Evolutionary conservation across 2,329 filamentous ascomycete genomes (phyloP).

Genomic region (Sporothrix luriei): DNA sequence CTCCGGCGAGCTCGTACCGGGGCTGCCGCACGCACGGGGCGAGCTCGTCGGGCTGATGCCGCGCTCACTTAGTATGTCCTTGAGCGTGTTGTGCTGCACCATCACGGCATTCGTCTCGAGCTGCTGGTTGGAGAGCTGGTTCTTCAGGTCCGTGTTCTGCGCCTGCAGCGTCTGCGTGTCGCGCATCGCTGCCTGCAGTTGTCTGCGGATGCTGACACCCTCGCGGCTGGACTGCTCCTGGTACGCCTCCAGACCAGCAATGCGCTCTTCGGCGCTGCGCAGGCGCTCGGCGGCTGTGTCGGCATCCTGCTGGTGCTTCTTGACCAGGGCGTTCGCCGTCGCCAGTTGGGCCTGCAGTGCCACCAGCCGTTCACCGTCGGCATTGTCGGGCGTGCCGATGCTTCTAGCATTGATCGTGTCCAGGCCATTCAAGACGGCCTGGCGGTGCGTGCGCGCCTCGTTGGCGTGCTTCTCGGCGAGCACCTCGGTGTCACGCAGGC

Average conservation of each 20-base stretch:
- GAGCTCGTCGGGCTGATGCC: slow-evolving; percentile 77
- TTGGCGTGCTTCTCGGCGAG: slow-evolving; percentile 82
- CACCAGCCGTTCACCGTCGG: slow-evolving; percentile 65
- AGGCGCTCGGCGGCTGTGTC: slow-evolving; percentile 86
- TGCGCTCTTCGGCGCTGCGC: slow-evolving; percentile 90
- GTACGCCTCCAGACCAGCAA: slow-evolving; percentile 93
- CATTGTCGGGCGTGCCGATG: slow-evolving; percentile 48
- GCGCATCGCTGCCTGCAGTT: slow-evolving; percentile 80
- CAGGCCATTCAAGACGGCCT: slow-evolving; percentile 79
- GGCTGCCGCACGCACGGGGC: slow-evolving; percentile 71
- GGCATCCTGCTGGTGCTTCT: slow-evolving; percentile 86
- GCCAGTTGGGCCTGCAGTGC: slow-evolving; percentile 80
- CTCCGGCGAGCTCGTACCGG: slow-evolving; percentile 78
- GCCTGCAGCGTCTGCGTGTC: slow-evolving; percentile 82
- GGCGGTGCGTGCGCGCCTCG: slow-evolving; percentile 82
- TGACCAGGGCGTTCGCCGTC: slow-evolving; percentile 75
- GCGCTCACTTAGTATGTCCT: slow-evolving; percentile 87
- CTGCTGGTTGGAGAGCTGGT: slow-evolving; percentile 80
- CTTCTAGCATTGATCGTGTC: slow-evolving; percentile 66
- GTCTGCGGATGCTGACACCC: slow-evolving; percentile 83
- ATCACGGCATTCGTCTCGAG: slow-evolving; percentile 91
- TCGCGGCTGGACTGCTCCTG: slow-evolving; percentile 97
- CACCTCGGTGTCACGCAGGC: slow-evolving; percentile 83
- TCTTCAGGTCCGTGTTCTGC: slow-evolving; percentile 78
- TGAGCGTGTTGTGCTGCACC: slow-evolving; percentile 89